Percentiles rank a stretch among this genome's conserved stretches.
Evolutionary conservation across 148 eudicot genomes (phyloP).

Genomic region (Rhododendron williamsianum): DNA sequence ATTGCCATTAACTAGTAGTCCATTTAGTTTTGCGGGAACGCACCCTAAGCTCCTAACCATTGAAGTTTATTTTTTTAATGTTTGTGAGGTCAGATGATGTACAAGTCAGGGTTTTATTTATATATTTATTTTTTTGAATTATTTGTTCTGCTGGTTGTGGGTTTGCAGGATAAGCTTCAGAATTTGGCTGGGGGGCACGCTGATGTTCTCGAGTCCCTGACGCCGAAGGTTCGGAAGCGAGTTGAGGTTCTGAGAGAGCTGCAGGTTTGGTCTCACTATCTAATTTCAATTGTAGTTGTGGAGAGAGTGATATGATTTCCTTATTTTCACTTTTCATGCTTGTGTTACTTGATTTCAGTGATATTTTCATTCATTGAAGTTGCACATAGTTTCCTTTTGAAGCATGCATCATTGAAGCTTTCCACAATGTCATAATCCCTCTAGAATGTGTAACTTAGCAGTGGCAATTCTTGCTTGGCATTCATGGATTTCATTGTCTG

Average conservation of each 20-base stretch:
- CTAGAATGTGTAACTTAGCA: no score
- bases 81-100: not conserved
- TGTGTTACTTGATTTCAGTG: no score
- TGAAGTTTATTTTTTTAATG: not conserved
- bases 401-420: no score
- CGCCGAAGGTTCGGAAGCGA: slow-evolving; percentile 70
- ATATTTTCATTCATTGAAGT: no score
- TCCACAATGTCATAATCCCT: no score
- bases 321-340: not conserved
- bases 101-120: not conserved
- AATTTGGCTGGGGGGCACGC: slow-evolving; percentile 65
- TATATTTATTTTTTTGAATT: no score
- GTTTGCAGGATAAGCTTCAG: slow-evolving; percentile 68
- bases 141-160: not conserved
- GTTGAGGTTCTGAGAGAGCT: slow-evolving; percentile 64
- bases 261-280: slow-evolving; percentile 42
- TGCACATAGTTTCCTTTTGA: no score
- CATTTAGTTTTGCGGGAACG: no score
- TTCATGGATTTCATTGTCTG: no score
- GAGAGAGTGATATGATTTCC: not conserved
- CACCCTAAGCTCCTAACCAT: not conserved
- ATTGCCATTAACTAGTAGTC: no score
- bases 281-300: not conserved
- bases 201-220: slow-evolving; percentile 54
- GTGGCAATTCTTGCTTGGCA: no score